phyloP scores from a whole-genome alignment of 805 yeast species.

The Kodamaea kakaduensis region DNA sequence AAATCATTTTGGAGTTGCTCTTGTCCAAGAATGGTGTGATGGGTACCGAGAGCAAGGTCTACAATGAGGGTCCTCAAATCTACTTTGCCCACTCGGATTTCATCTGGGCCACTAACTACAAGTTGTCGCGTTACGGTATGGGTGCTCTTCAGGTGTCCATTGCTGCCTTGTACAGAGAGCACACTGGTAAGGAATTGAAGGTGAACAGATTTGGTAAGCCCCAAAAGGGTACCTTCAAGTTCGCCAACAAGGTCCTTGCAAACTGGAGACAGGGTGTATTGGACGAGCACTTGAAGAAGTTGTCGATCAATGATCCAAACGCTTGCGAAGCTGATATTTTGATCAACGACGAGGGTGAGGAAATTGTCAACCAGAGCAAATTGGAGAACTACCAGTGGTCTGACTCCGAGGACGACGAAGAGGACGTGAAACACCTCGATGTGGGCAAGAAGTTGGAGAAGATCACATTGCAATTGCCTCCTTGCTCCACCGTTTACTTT shows the following conservation, averaged over 20 bases:
- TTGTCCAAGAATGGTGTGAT: conserved; percentile 73
- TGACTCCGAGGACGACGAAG: conserved; percentile 25
- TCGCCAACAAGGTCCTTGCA: conserved; percentile 72
- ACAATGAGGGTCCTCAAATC: conserved; percentile 74
- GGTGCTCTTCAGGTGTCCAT: conserved; percentile 89
- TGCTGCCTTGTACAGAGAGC: conserved; percentile 79
- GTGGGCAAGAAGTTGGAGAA: conserved; percentile 21
- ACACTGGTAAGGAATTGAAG: conserved; percentile 75
- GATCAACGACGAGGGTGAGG: conserved; percentile 42
- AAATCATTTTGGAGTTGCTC: conserved; percentile 76
- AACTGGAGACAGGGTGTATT: conserved; percentile 76
- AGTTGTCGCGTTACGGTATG: conserved; percentile 83
- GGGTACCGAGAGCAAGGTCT: conserved; percentile 74
- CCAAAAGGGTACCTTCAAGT: conserved; percentile 79
- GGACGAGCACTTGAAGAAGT: conserved; percentile 65
- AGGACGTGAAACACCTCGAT: conserved; percentile 9
- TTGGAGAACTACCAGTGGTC: conserved; percentile 33
- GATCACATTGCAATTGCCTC: conserved; percentile 60
- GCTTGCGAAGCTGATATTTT: conserved; percentile 41
- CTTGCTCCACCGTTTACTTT: conserved; percentile 81
- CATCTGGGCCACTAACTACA: conserved; percentile 89
- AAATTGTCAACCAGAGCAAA: conserved; percentile 40
- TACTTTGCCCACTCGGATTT: conserved; percentile 91
- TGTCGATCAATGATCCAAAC: conserved; percentile 41
- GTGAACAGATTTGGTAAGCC: conserved; percentile 89